Evolutionary conservation across 176 grass and related monocot genomes (phyloP), one percentile per base, ranked within the genome.

Genomic region (Zoysia japonica): DNA sequence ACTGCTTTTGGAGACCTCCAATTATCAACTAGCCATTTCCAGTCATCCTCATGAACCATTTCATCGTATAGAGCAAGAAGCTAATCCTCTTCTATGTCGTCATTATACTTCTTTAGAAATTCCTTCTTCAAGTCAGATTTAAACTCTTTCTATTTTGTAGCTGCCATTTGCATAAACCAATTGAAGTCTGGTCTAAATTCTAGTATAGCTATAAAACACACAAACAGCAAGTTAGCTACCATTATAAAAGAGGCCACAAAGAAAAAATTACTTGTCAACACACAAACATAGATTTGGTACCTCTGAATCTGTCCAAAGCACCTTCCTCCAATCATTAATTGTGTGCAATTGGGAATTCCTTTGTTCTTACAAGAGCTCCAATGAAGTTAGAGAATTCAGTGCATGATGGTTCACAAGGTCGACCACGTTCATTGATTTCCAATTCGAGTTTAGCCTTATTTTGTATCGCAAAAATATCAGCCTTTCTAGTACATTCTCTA

Each of bases 11-110:
- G 40, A 14, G 54, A 75, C 54, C 40, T 75, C 72, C 54, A 75
- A 28, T 75, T 5, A 60, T 75, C 5, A 61, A 75, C 28, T 7
- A 75, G 54, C 72, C 54, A 75, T 54, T 45, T 75, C 72, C 54
- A 75, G 35, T 57, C 38, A n/a, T 2, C 39, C 9, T 45, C n/a
- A 46, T 76, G 41, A 4, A 61, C 54, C 14, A 17, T 53, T 6
- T 46, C 72, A 61, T 75, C 72, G 6, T 40, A 7, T 1, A 46
- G 5, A 13, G 9, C 55, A 13, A 61, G 1, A n/a, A 61, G 41
- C 10, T 63, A 57, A 36, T 48, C 44, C 8, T 63, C 43, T 2
- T 76, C 44, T 11, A 16, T 63, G 0, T 63, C 74, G 35, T 61
- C 74, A 39, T 36, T 7, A 48, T 19, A 57, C 15, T 19, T 5